A percentile compares a stretch with the other conserved stretches of the same genome.
Evolutionary conservation across 1,284 basidiomycete species (phyloP).

Genomic region (Apiotrichum akiyoshidainum): DNA sequence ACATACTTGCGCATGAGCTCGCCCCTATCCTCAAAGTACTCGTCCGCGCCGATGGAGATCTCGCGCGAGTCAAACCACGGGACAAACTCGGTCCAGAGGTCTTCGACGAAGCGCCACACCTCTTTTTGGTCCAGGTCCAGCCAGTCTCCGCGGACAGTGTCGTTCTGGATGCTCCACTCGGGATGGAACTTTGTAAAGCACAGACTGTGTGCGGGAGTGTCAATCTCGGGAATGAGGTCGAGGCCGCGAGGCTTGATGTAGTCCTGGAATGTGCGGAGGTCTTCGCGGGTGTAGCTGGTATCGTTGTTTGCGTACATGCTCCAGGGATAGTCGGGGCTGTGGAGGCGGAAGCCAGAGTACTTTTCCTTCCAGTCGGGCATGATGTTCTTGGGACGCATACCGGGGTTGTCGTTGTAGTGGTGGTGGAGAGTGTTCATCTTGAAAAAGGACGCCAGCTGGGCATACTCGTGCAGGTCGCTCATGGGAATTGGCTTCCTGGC

Average conservation of each 20-base stretch:
- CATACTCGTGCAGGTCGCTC: constrained; percentile 2
- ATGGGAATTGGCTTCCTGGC: constrained; percentile 4
- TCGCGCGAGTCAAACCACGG: constrained; percentile 2
- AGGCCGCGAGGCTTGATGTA: constrained; percentile 4
- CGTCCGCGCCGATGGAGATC: constrained; percentile 5
- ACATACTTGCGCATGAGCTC: constrained; percentile 1
- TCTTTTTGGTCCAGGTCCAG: constrained; percentile 1
- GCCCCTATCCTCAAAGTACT: constrained; percentile 1
- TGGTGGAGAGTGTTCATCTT: constrained; percentile 10
- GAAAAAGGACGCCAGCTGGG: constrained; percentile 5
- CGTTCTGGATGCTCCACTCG: constrained; percentile 5
- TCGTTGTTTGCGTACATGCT: constrained; percentile 4
- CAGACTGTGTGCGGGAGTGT: constrained; percentile 5
- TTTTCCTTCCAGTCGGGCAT: not conserved
- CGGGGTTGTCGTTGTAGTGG: constrained; percentile 9
- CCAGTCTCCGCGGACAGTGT: constrained; percentile 6
- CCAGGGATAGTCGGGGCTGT: not conserved
- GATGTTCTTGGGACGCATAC: not conserved
- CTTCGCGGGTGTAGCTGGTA: constrained; percentile 2
- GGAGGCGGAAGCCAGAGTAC: constrained; percentile 5
- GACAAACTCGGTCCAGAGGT: constrained; percentile 5
- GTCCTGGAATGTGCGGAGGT: constrained; percentile 5
- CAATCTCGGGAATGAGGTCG: constrained; percentile 5
- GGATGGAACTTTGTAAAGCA: constrained; percentile 7
- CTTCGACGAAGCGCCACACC: constrained; percentile 3